Evolutionary conservation across 805 yeast genomes (phyloP), one percentile per base, ranked within the genome.

Genomic region (Deakozyma indianensis): DNA sequence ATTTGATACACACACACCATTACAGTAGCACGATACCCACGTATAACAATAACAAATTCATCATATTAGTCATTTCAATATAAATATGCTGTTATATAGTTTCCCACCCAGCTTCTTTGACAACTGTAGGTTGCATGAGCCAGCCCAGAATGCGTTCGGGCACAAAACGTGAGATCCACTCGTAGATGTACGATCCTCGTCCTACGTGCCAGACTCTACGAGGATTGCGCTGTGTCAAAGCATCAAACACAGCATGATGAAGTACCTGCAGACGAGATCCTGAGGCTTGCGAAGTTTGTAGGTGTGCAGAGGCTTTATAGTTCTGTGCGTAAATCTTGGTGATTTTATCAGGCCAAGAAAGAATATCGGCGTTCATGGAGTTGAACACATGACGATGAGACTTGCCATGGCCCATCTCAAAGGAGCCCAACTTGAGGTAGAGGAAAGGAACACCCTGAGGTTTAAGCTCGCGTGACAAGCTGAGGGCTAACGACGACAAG

Each of bases 351-450:
- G 71, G 61, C 71, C 71, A 67, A 9, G 64, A 52, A n/a, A 66
- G 51, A 22, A 67, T 53, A 45, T 68, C 69, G 4, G 69, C 68
- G 4, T 65, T 64, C 42, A 64, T 56, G 3, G 54, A 53, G 40
- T 51, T 56, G 35, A 51, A 49, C 38, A 62, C 56, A 47, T 59
- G 66, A n/a, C 56, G 51, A 28, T 43, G 25, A 27, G 58, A 40
- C 20, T 52, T 43, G 43, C 65, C 65, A 44, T 59, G 54, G 44
- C 57, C 57, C 20, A 70, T 59, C 48, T 65, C 69, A 41, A 73
- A 64, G 2, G 75, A 65, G 3, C 78, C 78, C n/a, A 73, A 54
- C 29, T 65, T 62, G 41, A 73, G 47, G 48, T 70, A 70, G 3
- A 69, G 60, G 41, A 73, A 60, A 16, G 72, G 68, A 11, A 73